phyloP scores from a whole-genome alignment of 805 yeast genomes.

The Myxozyma neglecta region DNA sequence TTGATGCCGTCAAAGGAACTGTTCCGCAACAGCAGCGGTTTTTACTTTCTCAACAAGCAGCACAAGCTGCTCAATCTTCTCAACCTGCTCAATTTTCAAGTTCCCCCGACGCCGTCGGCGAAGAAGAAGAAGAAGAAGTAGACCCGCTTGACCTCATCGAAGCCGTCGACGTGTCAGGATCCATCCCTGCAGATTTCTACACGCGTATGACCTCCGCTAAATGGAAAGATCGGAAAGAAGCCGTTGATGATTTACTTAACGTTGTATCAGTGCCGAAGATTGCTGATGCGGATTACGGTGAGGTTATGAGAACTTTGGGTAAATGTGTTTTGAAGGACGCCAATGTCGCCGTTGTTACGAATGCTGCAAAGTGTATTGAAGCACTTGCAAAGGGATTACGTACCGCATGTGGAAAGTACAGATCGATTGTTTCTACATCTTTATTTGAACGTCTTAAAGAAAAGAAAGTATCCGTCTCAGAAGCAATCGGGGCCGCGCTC shows the following conservation, averaged over 20 bases:
- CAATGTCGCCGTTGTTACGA: slow-evolving; percentile 78
- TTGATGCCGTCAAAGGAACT: slow-evolving; percentile 50
- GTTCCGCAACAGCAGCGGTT: slow-evolving; percentile 52
- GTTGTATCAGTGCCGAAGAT: slow-evolving; percentile 52
- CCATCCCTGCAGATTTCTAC: slow-evolving; percentile 64
- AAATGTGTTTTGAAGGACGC: slow-evolving; percentile 76
- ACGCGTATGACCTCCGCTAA: slow-evolving; percentile 58
- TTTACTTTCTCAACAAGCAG: slow-evolving; percentile 54
- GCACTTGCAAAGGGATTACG: slow-evolving; percentile 67
- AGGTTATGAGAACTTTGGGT: slow-evolving; percentile 61
- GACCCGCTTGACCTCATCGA: slow-evolving; percentile 74
- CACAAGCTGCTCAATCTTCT: slow-evolving; percentile 38
- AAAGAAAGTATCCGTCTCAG: slow-evolving; percentile 75
- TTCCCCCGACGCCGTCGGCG: slow-evolving; percentile 31
- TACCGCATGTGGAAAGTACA: slow-evolving; percentile 55
- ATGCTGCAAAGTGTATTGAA: slow-evolving; percentile 68
- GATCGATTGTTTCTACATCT: slow-evolving; percentile 54
- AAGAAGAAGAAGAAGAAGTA: slow-evolving; percentile 45
- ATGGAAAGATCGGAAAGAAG: slow-evolving; percentile 94
- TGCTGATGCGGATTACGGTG: slow-evolving; percentile 60
- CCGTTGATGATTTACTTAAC: slow-evolving; percentile 56
- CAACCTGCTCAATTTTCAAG: slow-evolving; percentile 19
- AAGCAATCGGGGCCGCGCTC: slow-evolving; percentile 65
- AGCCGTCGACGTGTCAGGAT: slow-evolving; percentile 64
- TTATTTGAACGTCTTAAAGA: slow-evolving; percentile 83